Base-by-base conservation (phyloP, 495 filamentous ascomycete genomes). In the Penicillium riverlandense region DNA sequence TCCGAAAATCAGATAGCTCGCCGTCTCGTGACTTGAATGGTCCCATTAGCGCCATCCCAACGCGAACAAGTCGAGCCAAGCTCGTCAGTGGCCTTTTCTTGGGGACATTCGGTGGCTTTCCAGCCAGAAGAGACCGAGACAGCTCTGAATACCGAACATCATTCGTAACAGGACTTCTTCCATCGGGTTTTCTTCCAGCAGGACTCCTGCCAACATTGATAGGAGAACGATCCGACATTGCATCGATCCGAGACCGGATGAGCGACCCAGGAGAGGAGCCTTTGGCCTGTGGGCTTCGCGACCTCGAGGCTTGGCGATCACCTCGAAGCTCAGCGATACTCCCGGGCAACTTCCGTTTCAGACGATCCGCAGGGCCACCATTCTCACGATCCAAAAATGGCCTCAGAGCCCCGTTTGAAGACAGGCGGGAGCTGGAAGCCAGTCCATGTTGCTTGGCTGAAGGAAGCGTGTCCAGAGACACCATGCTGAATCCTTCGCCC, bases 401-500 rank as follows among this genome's bases (percentile, higher is more conserved):
- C 35, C 53, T 65, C 0, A 61, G 45, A 32, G 53, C 36, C 8
- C 53, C 46, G 32, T 16, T 66, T 59, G 16, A 36, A 29, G 40
- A 41, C 2, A 52, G 36, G 33, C 60, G 54, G 6, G 54, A 35
- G 29, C 56, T 51, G 10, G 53, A 56, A 6, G 48, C 59, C 8
- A 72, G 35, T 0, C 57, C 63, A 43, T 62, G 59, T 36, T 68
- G 65, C 43, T 65, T 65, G 12, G 61, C 63, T 6, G 73, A 77
- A 27, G 71, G 66, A 30, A 79, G 55, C 8, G 76, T 74, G 28
- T 77, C 70, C 38, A 79, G 54, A 4, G 74, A 77, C 4, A 80
- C 68, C 76, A 80, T 80, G 30, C 71, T 80, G 42, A 80, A 79
- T 1, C 73, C 76, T 53, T 80, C 76, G 40, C 76, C 78, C 49